A percentile compares a stretch with the other conserved stretches of the same genome.
phyloP scores from a whole-genome alignment of 495 filamentous ascomycete species.

The Lasiosphaeris hirsuta region DNA sequence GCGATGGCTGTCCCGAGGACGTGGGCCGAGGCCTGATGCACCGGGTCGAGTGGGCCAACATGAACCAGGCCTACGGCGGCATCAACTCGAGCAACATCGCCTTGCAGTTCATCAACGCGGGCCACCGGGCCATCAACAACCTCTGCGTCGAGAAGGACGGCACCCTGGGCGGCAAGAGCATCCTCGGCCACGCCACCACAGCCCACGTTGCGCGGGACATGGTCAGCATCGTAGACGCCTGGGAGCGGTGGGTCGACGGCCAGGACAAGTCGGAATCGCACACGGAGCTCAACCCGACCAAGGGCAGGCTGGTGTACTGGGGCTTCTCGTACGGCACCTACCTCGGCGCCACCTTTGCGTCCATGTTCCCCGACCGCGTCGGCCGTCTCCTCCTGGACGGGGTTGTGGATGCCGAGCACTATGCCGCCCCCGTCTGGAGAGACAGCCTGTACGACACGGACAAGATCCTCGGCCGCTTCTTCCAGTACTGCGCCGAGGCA shows the following conservation, averaged over 20 bases:
- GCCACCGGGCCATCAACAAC: constrained; percentile 28
- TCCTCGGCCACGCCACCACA: constrained; percentile 31
- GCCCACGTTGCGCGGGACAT: constrained; percentile 36
- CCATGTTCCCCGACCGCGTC: constrained; percentile 43
- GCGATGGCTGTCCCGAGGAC: constrained; percentile 10
- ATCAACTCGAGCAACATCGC: constrained; percentile 37
- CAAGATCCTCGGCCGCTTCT: constrained; percentile 37
- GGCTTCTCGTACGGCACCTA: constrained; percentile 61
- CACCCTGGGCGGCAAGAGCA: constrained; percentile 15
- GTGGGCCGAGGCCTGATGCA: constrained; percentile 7
- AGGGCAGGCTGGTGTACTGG: constrained; percentile 54
- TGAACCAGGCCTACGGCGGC: constrained; percentile 23
- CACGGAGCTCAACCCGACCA: constrained; percentile 17
- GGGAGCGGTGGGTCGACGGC: constrained; percentile 32
- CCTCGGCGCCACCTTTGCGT: constrained; percentile 50
- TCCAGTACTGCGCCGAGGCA: constrained; percentile 35
- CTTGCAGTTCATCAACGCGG: constrained; percentile 27
- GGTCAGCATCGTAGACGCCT: constrained; percentile 39
- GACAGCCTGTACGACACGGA: constrained; percentile 42
- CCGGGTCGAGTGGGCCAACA: constrained; percentile 18
- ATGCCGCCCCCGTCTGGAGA: constrained; percentile 30
- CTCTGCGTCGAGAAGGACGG: constrained; percentile 37
- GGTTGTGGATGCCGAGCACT: constrained; percentile 40
- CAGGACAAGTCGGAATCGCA: neutral
- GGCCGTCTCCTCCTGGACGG: constrained; percentile 40